phyloP scores from a whole-genome alignment of 1,284 basidiomycete genomes.

The Xanthoconium separans region DNA sequence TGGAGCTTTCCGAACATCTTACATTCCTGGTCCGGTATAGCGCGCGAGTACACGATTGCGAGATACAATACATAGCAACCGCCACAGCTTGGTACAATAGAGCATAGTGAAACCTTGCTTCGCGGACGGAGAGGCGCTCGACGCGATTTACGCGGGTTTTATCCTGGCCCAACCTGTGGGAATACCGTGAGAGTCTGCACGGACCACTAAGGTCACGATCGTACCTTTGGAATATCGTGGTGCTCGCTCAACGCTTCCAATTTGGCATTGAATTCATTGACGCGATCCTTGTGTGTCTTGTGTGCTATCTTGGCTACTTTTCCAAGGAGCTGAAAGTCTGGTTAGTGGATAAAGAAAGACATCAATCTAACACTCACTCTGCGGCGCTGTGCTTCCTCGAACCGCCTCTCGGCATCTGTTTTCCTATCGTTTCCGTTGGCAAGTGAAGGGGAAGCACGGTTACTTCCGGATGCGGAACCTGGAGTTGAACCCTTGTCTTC shows the following conservation, averaged over 20 bases:
- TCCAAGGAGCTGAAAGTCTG: constrained; percentile 64
- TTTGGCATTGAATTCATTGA: constrained; percentile 88
- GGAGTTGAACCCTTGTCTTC: constrained; percentile 42
- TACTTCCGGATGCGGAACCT: constrained; percentile 54
- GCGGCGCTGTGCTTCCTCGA: constrained; percentile 82
- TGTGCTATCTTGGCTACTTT: constrained; percentile 79
- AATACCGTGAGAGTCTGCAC: constrained; percentile 29
- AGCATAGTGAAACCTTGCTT: constrained; percentile 6
- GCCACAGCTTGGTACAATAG: constrained; percentile 17
- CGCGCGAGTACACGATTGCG: constrained; percentile 23
- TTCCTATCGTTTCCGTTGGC: constrained; percentile 51
- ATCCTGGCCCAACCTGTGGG: constrained; percentile 73
- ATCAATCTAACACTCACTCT: constrained; percentile 55
- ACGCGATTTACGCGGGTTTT: constrained; percentile 39
- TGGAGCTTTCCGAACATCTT: constrained; percentile 24
- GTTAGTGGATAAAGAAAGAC: constrained; percentile 4
- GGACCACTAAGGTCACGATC: constrained; percentile 25
- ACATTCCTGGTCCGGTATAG: constrained; percentile 19
- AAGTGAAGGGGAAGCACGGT: constrained; percentile 55
- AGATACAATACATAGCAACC: constrained; percentile 15
- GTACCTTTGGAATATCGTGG: constrained; percentile 90
- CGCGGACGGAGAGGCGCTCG: constrained; percentile 11
- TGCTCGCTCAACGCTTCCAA: constrained; percentile 89
- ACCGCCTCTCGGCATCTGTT: constrained; percentile 89
- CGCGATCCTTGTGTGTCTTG: constrained; percentile 94